Conservation (phyloP, 805 yeast genomes). For the Pichia manshurica region DNA sequence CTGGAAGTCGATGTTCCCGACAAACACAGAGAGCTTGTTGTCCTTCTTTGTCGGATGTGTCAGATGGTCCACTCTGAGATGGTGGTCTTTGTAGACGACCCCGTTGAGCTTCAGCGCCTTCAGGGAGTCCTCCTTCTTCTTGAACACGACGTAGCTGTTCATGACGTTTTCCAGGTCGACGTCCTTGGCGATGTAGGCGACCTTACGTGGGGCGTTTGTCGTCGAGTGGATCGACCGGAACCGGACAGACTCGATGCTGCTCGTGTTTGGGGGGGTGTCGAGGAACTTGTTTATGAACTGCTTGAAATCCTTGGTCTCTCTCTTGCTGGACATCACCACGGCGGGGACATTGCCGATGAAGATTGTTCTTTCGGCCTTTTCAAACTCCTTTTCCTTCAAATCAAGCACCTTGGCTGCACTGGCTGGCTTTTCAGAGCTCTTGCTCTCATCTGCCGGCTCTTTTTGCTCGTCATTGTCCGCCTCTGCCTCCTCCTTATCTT, state of each 20-base stretch:
- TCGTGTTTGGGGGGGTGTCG: conserved; percentile 10
- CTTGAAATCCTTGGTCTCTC: conserved; percentile 57
- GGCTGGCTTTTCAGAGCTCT: conserved; percentile 1
- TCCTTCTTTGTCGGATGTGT: conserved; percentile 86
- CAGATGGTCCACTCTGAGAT: conserved; percentile 87
- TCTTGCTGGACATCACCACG: conserved; percentile 58
- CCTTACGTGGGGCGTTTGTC: conserved; percentile 84
- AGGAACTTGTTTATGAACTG: conserved; percentile 42
- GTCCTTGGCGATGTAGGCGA: conserved; percentile 77
- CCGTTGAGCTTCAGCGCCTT: conserved; percentile 57
- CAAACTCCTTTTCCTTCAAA: conserved; percentile 64
- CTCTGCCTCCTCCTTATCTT: conserved; percentile 9
- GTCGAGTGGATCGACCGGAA: conserved; percentile 89
- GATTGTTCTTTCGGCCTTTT: conserved; percentile 76
- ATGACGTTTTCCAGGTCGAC: conserved; percentile 76
- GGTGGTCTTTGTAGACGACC: conserved; percentile 59
- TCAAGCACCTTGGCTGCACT: conserved; percentile 45
- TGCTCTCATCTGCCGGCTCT: conserved; percentile 19
- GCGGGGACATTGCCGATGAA: conserved; percentile 83
- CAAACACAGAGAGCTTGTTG: conserved; percentile 76
- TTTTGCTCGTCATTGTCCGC: conserved; percentile 8
- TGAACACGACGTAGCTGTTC: conserved; percentile 84
- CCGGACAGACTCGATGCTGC: conserved; percentile 61
- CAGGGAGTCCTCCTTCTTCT: conserved; percentile 42
- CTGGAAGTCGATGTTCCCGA: conserved; percentile 92